Conservation (phyloP, 148 eudicot species). For the Salicornia ramosissima region DNA sequence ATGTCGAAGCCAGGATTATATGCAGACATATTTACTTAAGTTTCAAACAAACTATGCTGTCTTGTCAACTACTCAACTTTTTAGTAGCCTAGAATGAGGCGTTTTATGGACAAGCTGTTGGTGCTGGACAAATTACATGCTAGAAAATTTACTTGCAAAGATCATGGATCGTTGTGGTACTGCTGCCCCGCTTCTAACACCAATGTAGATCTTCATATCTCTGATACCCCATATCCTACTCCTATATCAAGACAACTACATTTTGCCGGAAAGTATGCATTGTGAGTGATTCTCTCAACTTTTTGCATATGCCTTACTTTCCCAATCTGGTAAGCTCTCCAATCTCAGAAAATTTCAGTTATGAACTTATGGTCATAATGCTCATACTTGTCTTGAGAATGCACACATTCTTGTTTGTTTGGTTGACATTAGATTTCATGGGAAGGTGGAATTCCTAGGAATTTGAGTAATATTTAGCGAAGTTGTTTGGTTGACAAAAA, state of each 20-base stretch:
- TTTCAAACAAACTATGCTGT: too few relatives aligned
- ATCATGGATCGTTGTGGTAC: conserved; percentile 39
- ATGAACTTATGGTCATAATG: too few relatives aligned
- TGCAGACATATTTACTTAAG: too few relatives aligned
- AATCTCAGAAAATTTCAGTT: conserved; percentile 55
- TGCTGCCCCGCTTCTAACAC: conserved; percentile 30
- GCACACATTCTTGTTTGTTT: conserved; percentile 33
- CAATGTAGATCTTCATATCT: conserved; percentile 37
- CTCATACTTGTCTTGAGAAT: conserved; percentile 25
- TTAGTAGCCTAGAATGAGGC: conserved; percentile 39
- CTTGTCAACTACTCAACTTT: too few relatives aligned
- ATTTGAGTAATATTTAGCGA: too few relatives aligned
- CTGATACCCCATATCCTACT: conserved; percentile 35
- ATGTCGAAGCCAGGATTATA: too few relatives aligned
- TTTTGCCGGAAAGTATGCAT: conserved; percentile 45
- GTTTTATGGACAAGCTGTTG: conserved; percentile 57
- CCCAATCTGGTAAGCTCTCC: conserved; percentile 47
- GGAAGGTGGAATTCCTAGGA: too few relatives aligned
- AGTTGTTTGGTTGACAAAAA: too few relatives aligned
- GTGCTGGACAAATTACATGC: conserved; percentile 47
- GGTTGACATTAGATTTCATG: too few relatives aligned
- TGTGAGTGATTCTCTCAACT: conserved; percentile 48
- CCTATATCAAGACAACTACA: conserved; percentile 26
- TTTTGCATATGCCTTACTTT: conserved; percentile 41
- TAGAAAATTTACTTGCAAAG: conserved; percentile 54